A percentile compares a stretch with the other conserved stretches of the same genome.
phyloP scores from a whole-genome alignment of 2,329 filamentous ascomycete genomes.

The Xylaria sp. region DNA sequence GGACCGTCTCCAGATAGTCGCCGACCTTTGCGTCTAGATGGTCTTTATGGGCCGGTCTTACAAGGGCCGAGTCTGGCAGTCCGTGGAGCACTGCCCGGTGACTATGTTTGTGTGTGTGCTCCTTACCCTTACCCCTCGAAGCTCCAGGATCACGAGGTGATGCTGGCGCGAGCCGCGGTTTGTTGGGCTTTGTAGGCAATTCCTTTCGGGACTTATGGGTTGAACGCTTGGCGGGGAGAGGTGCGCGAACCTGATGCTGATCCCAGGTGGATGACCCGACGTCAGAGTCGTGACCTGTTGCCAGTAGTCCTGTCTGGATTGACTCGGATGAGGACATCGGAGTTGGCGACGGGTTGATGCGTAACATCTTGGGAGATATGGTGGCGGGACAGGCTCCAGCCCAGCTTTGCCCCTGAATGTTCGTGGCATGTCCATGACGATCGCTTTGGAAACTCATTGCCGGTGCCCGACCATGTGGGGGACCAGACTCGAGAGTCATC shows the following conservation, averaged over 20 bases:
- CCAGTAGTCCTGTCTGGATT: constrained; percentile 15
- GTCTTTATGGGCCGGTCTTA: constrained; percentile 9
- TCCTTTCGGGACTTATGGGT: constrained; percentile 25
- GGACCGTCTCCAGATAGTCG: neutral
- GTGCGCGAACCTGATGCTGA: constrained; percentile 11
- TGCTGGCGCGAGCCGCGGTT: constrained; percentile 10
- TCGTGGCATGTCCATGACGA: constrained; percentile 7
- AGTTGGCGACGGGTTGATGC: constrained; percentile 29
- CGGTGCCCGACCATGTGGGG: constrained; percentile 10
- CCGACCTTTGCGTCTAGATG: neutral
- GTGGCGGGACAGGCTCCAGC: constrained; percentile 22
- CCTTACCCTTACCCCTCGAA: constrained; percentile 15
- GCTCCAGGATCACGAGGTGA: neutral
- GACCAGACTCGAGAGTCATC: constrained; percentile 23
- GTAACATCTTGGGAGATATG: constrained; percentile 30
- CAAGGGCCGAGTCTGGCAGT: constrained; percentile 5
- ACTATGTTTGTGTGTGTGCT: constrained; percentile 3
- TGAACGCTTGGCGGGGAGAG: constrained; percentile 13
- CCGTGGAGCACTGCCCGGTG: constrained; percentile 10
- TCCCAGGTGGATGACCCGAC: constrained; percentile 17
- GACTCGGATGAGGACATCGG: constrained; percentile 29
- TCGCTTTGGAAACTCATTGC: constrained; percentile 6
- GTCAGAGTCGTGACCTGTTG: constrained; percentile 19
- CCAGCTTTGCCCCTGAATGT: constrained; percentile 15
- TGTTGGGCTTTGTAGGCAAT: constrained; percentile 25